phyloP scores from a whole-genome alignment of 805 yeast genomes.

The Nakazawaea ernobii region DNA sequence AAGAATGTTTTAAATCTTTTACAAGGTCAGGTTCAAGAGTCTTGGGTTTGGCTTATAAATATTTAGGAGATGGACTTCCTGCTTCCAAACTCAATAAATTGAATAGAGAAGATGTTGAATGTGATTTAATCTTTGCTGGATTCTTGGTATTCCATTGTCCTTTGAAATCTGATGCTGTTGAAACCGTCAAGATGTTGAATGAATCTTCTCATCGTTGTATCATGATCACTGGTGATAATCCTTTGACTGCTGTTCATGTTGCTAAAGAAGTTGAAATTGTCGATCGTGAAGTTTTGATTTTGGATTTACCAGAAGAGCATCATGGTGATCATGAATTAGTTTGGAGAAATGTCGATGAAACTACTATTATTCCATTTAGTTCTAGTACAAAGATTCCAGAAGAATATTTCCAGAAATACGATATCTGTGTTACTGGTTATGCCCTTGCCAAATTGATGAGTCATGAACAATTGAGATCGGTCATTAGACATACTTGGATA shows the following conservation, averaged over 20 bases:
- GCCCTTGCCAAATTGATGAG: conserved; percentile 66
- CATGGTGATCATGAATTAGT: conserved; percentile 56
- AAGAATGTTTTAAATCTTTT: conserved; percentile 78
- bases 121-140: conserved; percentile 74
- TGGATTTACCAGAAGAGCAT: conserved; percentile 78
- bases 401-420: conserved; percentile 57
- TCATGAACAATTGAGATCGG: conserved; percentile 63
- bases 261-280: conserved; percentile 90
- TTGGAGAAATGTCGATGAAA: conserved; percentile 84
- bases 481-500: conserved; percentile 90
- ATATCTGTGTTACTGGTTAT: conserved; percentile 89
- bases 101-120: conserved; percentile 73
- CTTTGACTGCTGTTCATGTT: conserved; percentile 96
- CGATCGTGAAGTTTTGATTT: conserved; percentile 74
- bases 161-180: conserved; percentile 87
- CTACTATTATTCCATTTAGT: conserved; percentile 60
- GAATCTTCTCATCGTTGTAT: conserved; percentile 93
- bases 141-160: conserved; percentile 97
- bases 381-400: conserved; percentile 52
- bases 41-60: conserved; percentile 86
- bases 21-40: conserved; percentile 97
- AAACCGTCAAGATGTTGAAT: conserved; percentile 84
- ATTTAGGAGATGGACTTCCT: conserved; percentile 45
- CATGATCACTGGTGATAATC: conserved; percentile 99
- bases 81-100: conserved; percentile 50